These are phyloP conservation scores for Aspergillus tubingensis DNA, from an alignment of 2,329 filamentous ascomycete species.

Conservation along the genomic window DNA sequence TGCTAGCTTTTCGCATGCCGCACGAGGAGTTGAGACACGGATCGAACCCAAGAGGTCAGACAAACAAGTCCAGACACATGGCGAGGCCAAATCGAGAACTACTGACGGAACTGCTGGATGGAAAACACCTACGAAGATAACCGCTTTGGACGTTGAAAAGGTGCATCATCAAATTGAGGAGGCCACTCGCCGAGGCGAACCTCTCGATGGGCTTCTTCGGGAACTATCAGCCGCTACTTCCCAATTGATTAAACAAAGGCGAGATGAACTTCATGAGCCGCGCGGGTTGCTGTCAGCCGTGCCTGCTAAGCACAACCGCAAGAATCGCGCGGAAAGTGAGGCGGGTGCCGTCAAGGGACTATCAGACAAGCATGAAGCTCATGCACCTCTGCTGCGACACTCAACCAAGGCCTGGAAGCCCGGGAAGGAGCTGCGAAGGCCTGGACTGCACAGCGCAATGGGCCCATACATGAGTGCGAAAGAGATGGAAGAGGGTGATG, in stretches of 20 bases:
- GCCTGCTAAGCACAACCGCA: neutral
- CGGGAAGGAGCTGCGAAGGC: slow-evolving; percentile 11
- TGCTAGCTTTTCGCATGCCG: neutral
- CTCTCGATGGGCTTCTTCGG: slow-evolving; percentile 30
- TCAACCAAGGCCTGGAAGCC: slow-evolving; percentile 22
- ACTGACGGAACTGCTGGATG: slow-evolving; percentile 5
- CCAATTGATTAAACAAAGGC: neutral
- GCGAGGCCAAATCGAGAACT: neutral
- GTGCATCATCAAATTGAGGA: slow-evolving; percentile 35
- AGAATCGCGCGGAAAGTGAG: neutral
- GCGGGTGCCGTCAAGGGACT: neutral
- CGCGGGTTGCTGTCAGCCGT: neutral
- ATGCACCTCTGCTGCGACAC: neutral
- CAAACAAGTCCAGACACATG: neutral
- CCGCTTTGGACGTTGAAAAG: slow-evolving; percentile 26
- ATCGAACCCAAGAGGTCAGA: neutral
- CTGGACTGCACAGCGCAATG: neutral
- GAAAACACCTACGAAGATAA: slow-evolving; percentile 10
- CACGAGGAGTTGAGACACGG: neutral
- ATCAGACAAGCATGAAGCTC: neutral
- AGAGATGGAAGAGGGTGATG: slow-evolving; percentile 16
- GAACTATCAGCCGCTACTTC: slow-evolving; percentile 28
- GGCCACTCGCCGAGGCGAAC: slow-evolving; percentile 30
- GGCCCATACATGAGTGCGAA: slow-evolving; percentile 7
- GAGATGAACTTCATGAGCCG: neutral